These are phyloP conservation scores for Aspergillus ustus DNA, from an alignment of 2,329 filamentous ascomycete genomes.

Conservation along the genomic window DNA sequence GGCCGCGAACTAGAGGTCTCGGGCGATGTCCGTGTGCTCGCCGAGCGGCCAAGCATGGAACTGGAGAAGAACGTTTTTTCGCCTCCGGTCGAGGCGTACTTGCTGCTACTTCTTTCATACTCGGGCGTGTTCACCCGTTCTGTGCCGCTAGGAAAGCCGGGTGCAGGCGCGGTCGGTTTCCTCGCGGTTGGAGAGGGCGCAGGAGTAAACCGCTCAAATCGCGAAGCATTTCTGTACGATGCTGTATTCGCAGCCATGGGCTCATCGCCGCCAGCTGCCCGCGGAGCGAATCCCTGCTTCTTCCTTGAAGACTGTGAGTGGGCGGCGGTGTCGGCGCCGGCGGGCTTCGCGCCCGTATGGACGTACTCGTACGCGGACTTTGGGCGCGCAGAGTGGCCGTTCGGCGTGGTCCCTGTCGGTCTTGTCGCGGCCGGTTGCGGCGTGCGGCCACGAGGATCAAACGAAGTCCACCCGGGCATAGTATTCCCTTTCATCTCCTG, in stretches of 20 bases:
- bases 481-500: slow-evolving; percentile 47
- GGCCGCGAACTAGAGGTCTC: slow-evolving; percentile 39
- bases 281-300: slow-evolving; percentile 62
- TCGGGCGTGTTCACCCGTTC: slow-evolving; percentile 41
- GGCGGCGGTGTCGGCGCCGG: slow-evolving; percentile 38
- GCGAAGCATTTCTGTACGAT: slow-evolving; percentile 49
- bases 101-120: slow-evolving; percentile 57
- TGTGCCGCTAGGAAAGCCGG: slow-evolving; percentile 31
- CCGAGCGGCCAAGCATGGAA: slow-evolving; percentile 56
- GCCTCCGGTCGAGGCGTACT: slow-evolving; percentile 59
- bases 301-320: slow-evolving; percentile 52
- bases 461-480: slow-evolving; percentile 43
- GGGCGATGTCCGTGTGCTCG: slow-evolving; percentile 58
- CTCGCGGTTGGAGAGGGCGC: slow-evolving; percentile 47
- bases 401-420: slow-evolving; percentile 25
- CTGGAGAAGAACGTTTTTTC: slow-evolving; percentile 62
- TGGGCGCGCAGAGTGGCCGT: slow-evolving; percentile 33
- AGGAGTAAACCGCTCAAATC: slow-evolving; percentile 43
- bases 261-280: slow-evolving; percentile 64
- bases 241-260: slow-evolving; percentile 59
- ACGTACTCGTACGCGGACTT: slow-evolving; percentile 48
- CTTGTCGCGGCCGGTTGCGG: slow-evolving; percentile 28
- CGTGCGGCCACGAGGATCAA: slow-evolving; percentile 43
- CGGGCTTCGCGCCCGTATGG: slow-evolving; percentile 36
- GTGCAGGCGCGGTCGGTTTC: slow-evolving; percentile 40